phyloP scores from a whole-genome alignment of 306 rosid genomes.

The Gillenia trifoliata region DNA sequence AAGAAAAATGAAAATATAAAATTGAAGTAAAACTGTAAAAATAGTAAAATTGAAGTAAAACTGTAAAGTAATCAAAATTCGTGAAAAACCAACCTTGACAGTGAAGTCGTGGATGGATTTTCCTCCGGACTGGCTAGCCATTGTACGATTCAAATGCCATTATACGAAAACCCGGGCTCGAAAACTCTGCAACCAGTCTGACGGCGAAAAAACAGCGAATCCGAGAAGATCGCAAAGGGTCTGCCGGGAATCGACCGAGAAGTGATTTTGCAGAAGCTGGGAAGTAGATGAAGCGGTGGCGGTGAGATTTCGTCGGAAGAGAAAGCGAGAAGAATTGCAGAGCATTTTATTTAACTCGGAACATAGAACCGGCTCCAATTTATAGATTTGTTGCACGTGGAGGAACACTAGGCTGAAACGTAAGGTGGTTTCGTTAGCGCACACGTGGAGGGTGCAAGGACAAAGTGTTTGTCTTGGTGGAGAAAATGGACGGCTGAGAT shows the following conservation, averaged over 20 bases:
- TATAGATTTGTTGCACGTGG: too few relatives aligned
- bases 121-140: constrained; percentile 54
- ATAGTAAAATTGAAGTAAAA: too few relatives aligned
- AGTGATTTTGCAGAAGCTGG: not conserved
- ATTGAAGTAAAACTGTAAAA: too few relatives aligned
- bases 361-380: not conserved
- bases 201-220: constrained; percentile 8
- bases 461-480: not conserved
- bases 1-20: not conserved
- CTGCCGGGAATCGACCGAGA: constrained; percentile 2
- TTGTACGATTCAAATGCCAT: constrained; percentile 27
- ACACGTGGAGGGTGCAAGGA: constrained; percentile 3
- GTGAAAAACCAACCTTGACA: constrained; percentile 37
- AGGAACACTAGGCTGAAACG: not conserved
- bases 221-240: constrained; percentile 1
- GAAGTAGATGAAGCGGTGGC: constrained; percentile 22
- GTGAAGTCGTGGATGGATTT: constrained; percentile 61
- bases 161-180: constrained; percentile 9
- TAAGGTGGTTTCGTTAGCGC: not conserved
- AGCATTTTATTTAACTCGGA: constrained; percentile 28
- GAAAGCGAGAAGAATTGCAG: constrained; percentile 22
- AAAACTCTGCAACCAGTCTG: constrained; percentile 10
- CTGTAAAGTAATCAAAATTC: not conserved
- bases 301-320: constrained; percentile 15
- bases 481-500: not conserved